Conservation (phyloP, 2,329 filamentous ascomycete genomes). For the Kalaharituber pfeilii region DNA sequence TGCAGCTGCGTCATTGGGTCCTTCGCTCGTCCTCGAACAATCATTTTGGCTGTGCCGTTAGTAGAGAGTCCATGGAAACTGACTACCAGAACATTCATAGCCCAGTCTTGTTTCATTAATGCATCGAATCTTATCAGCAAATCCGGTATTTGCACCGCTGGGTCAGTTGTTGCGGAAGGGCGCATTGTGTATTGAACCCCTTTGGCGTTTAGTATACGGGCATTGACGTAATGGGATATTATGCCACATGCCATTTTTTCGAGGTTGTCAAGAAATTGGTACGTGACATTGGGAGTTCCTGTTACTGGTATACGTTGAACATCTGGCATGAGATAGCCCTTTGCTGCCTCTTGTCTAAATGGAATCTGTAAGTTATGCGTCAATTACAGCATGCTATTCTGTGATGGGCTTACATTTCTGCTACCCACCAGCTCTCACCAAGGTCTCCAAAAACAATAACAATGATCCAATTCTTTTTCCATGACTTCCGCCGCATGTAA, state of each 20-base stretch:
- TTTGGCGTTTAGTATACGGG: slow-evolving; percentile 24
- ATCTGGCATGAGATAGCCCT: slow-evolving; percentile 23
- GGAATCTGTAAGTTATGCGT: no score
- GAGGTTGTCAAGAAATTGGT: slow-evolving; percentile 24
- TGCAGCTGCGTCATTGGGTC: slow-evolving; percentile 36
- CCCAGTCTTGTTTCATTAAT: slow-evolving; percentile 33
- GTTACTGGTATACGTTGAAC: slow-evolving; percentile 14
- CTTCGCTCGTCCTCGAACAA: slow-evolving; percentile 37
- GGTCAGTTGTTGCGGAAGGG: slow-evolving; percentile 22
- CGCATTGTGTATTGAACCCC: slow-evolving; percentile 23
- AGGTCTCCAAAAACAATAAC: slow-evolving; percentile 51
- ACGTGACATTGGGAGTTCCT: slow-evolving; percentile 14
- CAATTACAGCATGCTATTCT: no score
- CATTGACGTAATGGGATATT: slow-evolving; percentile 27
- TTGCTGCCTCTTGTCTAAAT: slow-evolving; percentile 12
- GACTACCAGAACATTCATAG: slow-evolving; percentile 41
- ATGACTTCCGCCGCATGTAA: slow-evolving; percentile 55
- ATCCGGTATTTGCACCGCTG: slow-evolving; percentile 4
- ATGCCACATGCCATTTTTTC: slow-evolving; percentile 27
- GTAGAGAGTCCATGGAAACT: slow-evolving; percentile 34
- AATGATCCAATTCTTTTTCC: slow-evolving; percentile 55
- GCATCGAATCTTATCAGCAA: slow-evolving; percentile 7
- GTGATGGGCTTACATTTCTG: slow-evolving; percentile 39
- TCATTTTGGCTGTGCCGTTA: slow-evolving; percentile 40
- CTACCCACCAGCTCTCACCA: slow-evolving; percentile 65